Percentiles rank a stretch among this genome's conserved stretches.
These are phyloP conservation scores for Solanum verrucosum DNA, from an alignment of 257 asterid genomes.

Conservation along the genomic window DNA sequence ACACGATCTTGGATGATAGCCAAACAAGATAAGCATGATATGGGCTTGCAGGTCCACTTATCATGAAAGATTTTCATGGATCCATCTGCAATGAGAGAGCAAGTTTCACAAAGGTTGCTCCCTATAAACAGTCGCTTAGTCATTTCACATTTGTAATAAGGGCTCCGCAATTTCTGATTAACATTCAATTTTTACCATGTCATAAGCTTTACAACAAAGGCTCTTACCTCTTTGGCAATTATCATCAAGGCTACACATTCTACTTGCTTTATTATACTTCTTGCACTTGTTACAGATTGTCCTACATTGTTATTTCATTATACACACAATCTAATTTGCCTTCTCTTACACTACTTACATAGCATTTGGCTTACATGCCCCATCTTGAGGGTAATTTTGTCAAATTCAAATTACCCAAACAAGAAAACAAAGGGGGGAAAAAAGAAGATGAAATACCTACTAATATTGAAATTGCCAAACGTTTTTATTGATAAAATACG, in stretches of 20 bases:
- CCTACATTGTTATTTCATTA: no score
- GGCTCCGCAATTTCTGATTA: neutral
- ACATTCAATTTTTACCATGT: neutral
- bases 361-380: neutral
- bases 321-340: neutral
- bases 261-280: neutral
- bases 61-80: neutral
- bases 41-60: neutral
- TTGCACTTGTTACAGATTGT: neutral
- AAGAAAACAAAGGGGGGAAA: neutral
- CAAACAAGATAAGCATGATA: neutral
- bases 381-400: neutral
- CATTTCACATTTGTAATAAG: neutral
- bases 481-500: neutral
- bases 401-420: neutral
- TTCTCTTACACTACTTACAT: neutral
- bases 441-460: neutral
- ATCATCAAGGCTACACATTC: neutral
- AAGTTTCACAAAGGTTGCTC: neutral
- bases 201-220: neutral
- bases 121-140: neutral
- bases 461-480: neutral
- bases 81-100: neutral
- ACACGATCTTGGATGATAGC: neutral
- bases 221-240: neutral